Percentiles rank a stretch among this genome's conserved stretches.
phyloP scores from a whole-genome alignment of 495 filamentous ascomycete genomes.

The Symbiotaphrina buchneri region DNA sequence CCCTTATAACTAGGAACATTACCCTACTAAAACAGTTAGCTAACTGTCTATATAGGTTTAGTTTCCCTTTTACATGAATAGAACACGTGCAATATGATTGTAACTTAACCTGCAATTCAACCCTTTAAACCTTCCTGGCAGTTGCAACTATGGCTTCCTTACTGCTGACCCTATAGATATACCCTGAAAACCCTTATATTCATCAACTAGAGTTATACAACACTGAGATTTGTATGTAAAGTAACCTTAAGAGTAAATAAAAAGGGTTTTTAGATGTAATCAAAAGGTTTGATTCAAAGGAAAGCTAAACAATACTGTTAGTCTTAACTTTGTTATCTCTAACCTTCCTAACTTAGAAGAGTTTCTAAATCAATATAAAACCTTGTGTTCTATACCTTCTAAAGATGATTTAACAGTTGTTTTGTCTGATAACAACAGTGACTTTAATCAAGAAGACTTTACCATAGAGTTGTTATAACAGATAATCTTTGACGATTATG shows the following conservation, averaged over 20 bases:
- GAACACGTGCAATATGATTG: neutral
- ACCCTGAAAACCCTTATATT: too few species aligned
- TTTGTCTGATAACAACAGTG: neutral
- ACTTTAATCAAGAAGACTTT: too few species aligned
- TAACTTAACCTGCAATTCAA: neutral
- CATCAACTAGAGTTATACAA: conserved; percentile 1
- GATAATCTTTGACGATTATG: too few species aligned
- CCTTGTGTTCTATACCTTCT: neutral
- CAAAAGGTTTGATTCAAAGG: neutral
- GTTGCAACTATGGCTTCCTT: too few species aligned
- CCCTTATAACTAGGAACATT: too few species aligned
- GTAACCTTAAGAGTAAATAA: neutral
- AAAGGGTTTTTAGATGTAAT: conserved; percentile 1
- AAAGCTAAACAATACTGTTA: neutral
- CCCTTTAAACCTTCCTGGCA: neutral
- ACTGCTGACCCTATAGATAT: too few species aligned
- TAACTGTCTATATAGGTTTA: neutral
- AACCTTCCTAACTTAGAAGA: neutral
- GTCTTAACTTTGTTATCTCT: neutral
- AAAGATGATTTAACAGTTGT: neutral
- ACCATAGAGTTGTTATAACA: too few species aligned
- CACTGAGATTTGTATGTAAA: neutral
- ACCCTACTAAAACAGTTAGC: too few species aligned
- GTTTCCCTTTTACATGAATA: neutral
- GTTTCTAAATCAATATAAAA: neutral